Percentiles rank a stretch among this genome's conserved stretches.
Conservation (phyloP, 257 asterid genomes). For the Apocynum venetum region DNA sequence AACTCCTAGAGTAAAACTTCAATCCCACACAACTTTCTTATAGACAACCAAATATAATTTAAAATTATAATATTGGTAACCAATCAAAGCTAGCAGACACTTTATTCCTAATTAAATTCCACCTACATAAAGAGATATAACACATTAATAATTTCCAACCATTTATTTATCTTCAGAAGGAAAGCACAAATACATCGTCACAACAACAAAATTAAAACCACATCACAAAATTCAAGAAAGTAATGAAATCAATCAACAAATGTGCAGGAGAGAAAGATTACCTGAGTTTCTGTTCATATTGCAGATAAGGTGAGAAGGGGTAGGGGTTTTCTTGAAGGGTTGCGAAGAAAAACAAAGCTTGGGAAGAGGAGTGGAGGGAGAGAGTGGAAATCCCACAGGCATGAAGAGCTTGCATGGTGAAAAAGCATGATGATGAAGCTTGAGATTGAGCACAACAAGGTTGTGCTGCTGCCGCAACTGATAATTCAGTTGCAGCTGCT, state of each 20-base stretch:
- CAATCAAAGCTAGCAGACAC: background rate
- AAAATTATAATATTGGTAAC: background rate
- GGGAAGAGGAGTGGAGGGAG: background rate
- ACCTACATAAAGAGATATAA: background rate
- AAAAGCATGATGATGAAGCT: background rate
- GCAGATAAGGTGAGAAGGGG: slow-evolving; percentile 20
- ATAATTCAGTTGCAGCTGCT: background rate
- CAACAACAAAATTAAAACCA: background rate
- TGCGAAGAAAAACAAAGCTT: slow-evolving; percentile 15
- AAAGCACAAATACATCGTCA: background rate
- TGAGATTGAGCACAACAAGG: background rate
- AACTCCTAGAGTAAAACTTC: too few relatives aligned
- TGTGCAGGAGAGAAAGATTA: background rate
- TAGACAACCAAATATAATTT: background rate
- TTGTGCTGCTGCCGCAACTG: background rate
- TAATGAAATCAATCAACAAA: background rate
- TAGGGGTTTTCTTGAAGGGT: slow-evolving; percentile 7
- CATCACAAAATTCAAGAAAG: background rate
- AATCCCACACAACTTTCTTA: background rate
- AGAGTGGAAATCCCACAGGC: slow-evolving; percentile 1
- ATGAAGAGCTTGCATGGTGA: slow-evolving; percentile 11
- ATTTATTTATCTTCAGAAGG: background rate
- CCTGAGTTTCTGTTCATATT: slow-evolving; percentile 21
- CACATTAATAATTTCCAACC: background rate
- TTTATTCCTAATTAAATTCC: background rate